Conservation (phyloP, 805 yeast genomes). For the Jamesozyma hellenica region DNA sequence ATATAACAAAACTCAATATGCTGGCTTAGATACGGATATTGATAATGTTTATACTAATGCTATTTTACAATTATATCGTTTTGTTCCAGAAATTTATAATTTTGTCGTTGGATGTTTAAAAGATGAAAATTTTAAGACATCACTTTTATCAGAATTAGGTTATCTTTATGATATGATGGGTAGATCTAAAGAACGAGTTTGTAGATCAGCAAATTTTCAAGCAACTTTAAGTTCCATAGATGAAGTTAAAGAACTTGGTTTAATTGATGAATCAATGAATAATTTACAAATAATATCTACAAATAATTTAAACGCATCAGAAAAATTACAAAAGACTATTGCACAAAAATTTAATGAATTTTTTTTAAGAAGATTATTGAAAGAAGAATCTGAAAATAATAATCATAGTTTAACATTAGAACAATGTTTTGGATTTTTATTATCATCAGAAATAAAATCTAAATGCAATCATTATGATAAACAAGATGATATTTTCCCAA, state of each 20-base stretch:
- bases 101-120: constrained; percentile 47
- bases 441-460: constrained; percentile 17
- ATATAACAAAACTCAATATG: constrained; percentile 60
- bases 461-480: constrained; percentile 20
- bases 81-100: constrained; percentile 64
- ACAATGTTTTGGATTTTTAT: constrained; percentile 26
- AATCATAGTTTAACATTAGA: constrained; percentile 18
- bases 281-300: constrained; percentile 1
- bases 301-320: constrained; percentile 13
- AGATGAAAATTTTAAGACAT: constrained; percentile 38
- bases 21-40: constrained; percentile 86
- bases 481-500: constrained; percentile 13
- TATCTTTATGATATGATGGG: constrained; percentile 85
- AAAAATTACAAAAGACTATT: constrained; percentile 10
- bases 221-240: constrained; percentile 39
- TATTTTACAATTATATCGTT: constrained; percentile 67
- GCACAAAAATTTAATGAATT: constrained; percentile 24
- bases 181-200: constrained; percentile 68
- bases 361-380: constrained; percentile 16
- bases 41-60: constrained; percentile 74
- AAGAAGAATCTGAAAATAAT: constrained; percentile 21
- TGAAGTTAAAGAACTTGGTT: constrained; percentile 39
- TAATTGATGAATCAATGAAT: constrained; percentile 38
- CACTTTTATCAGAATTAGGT: constrained; percentile 72
- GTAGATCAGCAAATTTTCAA: constrained; percentile 74